Conservation (phyloP, 164 flowering plant species). For the Vitis vinifera region ASM3070453v1 NC_081818.1:25151001-25151500, state of each 20-base stretch:
- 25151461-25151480: background rate
- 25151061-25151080: no score
- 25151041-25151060: no score
- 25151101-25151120: no score
- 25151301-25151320: slow-evolving; percentile 84
- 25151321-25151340: slow-evolving; percentile 34
- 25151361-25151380: slow-evolving; percentile 71
- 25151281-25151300: slow-evolving; percentile 84
- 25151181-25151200: no score
- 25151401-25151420: slow-evolving; percentile 8
- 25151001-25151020: no score
- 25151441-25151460: background rate
- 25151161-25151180: no score
- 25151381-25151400: slow-evolving; percentile 54
- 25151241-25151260: background rate
- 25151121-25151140: no score
- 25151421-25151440: no score
- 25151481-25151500: background rate
- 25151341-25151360: slow-evolving; percentile 45
- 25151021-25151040: no score
- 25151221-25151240: background rate
- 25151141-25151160: no score
- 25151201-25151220: background rate
- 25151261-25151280: background rate
- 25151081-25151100: no score